Evolutionary conservation across 2,329 filamentous ascomycete genomes (phyloP).

Genomic region (Diaporthe longicolla): DNA sequence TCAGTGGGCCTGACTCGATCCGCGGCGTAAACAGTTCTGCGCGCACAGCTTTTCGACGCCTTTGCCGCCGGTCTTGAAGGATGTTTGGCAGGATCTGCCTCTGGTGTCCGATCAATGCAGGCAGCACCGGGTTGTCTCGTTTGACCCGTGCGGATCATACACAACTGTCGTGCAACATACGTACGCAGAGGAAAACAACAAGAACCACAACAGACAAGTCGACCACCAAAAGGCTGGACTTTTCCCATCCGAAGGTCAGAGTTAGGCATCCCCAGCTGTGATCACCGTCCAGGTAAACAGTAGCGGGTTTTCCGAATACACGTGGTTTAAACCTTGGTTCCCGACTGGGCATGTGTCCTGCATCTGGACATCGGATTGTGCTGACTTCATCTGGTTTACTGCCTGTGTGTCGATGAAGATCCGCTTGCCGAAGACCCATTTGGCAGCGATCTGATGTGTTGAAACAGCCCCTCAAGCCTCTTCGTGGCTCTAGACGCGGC

Average conservation of each 20-base stretch:
- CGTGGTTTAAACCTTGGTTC: slow-evolving; percentile 28
- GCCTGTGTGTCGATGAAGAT: slow-evolving; percentile 8
- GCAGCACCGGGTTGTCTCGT: slow-evolving; percentile 35
- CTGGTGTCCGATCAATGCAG: slow-evolving; percentile 19
- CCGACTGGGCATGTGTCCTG: slow-evolving; percentile 13
- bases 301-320: slow-evolving; percentile 7
- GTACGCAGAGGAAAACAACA: slow-evolving; percentile 25
- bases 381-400: slow-evolving; percentile 16
- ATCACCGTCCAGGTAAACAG: slow-evolving; percentile 27
- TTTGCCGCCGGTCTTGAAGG: slow-evolving; percentile 13
- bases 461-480: slow-evolving; percentile 55
- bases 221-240: neutral
- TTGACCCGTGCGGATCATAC: slow-evolving; percentile 47
- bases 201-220: neutral
- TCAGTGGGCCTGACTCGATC: slow-evolving; percentile 18
- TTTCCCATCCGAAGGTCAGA: neutral
- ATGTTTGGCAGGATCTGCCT: slow-evolving; percentile 32
- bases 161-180: slow-evolving; percentile 44
- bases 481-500: slow-evolving; percentile 50
- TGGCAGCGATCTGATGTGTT: slow-evolving; percentile 43
- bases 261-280: neutral
- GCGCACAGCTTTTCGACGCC: slow-evolving; percentile 3
- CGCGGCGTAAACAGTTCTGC: neutral
- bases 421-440: slow-evolving; percentile 27
- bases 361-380: slow-evolving; percentile 2